These are phyloP conservation scores for Favolaschia claudopus DNA, from an alignment of 768 basidiomycete species.

Conservation along the genomic window DNA sequence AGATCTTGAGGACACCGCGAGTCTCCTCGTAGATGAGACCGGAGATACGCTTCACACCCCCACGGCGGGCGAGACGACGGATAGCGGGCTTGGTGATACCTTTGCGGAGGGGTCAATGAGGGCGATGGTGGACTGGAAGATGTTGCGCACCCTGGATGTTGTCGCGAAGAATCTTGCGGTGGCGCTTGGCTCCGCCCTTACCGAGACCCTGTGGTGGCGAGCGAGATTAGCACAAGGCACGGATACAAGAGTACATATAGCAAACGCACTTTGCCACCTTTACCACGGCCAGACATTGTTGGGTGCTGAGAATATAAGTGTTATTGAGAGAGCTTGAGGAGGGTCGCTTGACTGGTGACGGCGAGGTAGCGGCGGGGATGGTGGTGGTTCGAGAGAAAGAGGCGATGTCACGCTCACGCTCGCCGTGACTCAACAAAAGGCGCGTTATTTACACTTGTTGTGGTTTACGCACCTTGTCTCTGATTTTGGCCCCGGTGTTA, in stretches of 20 bases:
- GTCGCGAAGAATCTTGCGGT: slow-evolving; percentile 84
- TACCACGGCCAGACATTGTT: slow-evolving; percentile 82
- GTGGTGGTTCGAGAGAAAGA: too few species aligned
- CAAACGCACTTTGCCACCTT: slow-evolving; percentile 73
- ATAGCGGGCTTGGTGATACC: slow-evolving; percentile 85
- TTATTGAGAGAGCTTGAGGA: too few species aligned
- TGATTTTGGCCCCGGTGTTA: too few species aligned
- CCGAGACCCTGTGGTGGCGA: slow-evolving; percentile 67
- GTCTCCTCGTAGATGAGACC: slow-evolving; percentile 92
- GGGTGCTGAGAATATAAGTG: neutral
- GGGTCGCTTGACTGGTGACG: too few species aligned
- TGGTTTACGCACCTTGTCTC: too few species aligned
- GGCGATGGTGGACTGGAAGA: neutral
- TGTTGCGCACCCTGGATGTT: slow-evolving; percentile 64
- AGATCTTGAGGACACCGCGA: slow-evolving; percentile 90
- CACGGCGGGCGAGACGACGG: slow-evolving; percentile 89
- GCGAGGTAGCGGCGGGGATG: too few species aligned
- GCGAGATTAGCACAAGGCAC: neutral
- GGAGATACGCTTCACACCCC: slow-evolving; percentile 92
- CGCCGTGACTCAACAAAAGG: too few species aligned
- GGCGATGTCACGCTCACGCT: too few species aligned
- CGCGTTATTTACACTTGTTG: too few species aligned
- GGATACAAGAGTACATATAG: neutral
- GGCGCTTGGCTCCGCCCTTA: slow-evolving; percentile 85
- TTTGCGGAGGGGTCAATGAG: slow-evolving; percentile 29